Base-by-base conservation (phyloP, 148 eudicot genomes). In the Pouteria glomerata region DNA sequence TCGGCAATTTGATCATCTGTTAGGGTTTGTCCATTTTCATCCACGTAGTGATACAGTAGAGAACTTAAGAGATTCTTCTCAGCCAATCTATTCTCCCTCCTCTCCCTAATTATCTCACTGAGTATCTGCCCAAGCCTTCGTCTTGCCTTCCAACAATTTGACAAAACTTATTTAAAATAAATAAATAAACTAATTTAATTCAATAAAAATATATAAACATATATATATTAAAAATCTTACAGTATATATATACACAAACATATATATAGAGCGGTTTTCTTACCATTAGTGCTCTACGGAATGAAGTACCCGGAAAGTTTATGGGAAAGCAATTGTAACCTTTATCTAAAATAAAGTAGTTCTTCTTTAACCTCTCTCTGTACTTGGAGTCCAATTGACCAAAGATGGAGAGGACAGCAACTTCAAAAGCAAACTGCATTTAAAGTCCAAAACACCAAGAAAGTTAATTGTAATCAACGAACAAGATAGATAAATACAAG, bases 351-450 rank as follows among this genome's bases (percentile, higher is more conserved):
- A 39, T 72, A 16, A 60, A 72, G 47, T 15, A 72, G 53, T 30
- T 31, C 24, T 72, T 24, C 74, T 34, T 47, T 24, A 72, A 7
- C 37, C 61, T 61, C 5, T 72, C 51, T n/a, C n/a, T 59, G 67
- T 11, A 15, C 6, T 23, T 16, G 1, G 57, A 72, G 30, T 72
- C 67, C 66, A 72, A 72, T 34, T 53, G 41, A 18, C 68, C 74
- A 26, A 60, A 72, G 35, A 61, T 61, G 35, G 58, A 45, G 44
- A 45, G 21, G 39, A 72, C 27, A 12, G 74, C 74, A 7, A 72
- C 74, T 47, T 72, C 74, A 60, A 72, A 72, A 10, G 74, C 15
- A 70, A 55, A 70, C 73, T 70, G 73, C 55, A 70, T 11, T 53
- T 51, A 4, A 31, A 27, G 27, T 1, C 24, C 30, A 2, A 33